Evolutionary conservation across 805 yeast genomes (phyloP).

Genomic region (Saturnispora dispora): DNA sequence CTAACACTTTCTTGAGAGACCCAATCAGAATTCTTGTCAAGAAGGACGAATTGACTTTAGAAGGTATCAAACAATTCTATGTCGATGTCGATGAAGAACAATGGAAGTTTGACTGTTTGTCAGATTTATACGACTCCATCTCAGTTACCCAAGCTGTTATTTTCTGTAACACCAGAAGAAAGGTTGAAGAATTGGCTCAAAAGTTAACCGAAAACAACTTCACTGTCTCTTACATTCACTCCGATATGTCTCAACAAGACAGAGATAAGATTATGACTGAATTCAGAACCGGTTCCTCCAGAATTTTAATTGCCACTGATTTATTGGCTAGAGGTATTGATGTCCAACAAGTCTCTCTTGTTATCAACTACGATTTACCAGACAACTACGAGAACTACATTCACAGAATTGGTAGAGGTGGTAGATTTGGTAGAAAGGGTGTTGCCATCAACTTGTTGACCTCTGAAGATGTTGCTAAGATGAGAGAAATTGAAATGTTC

Average conservation of each 20-base stretch:
- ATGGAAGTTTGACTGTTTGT: constrained; percentile 89
- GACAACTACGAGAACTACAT: constrained; percentile 86
- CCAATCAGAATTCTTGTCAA: constrained; percentile 92
- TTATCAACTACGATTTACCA: constrained; percentile 90
- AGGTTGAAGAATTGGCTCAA: constrained; percentile 82
- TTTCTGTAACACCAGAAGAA: constrained; percentile 91
- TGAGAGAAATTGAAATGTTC: constrained; percentile 82
- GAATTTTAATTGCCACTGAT: constrained; percentile 89
- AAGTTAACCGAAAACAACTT: constrained; percentile 70
- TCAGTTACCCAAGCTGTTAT: constrained; percentile 97
- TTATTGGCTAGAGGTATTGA: constrained; percentile 97
- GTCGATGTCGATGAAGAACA: constrained; percentile 88
- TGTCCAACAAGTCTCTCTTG: constrained; percentile 94
- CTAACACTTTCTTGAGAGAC: constrained; percentile 87
- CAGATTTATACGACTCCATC: constrained; percentile 90
- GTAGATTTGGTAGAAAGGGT: constrained; percentile 98
- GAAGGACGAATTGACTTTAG: constrained; percentile 90
- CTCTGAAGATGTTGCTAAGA: constrained; percentile 57
- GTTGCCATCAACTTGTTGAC: constrained; percentile 93
- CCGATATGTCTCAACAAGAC: constrained; percentile 90
- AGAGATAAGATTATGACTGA: constrained; percentile 94
- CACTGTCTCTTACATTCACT: constrained; percentile 92
- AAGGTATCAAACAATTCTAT: constrained; percentile 90
- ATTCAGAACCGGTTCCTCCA: constrained; percentile 87
- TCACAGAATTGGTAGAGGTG: constrained; percentile 97